phyloP scores from a whole-genome alignment of 176 grass and related monocot genomes.

The Elymus sibiricus region DNA sequence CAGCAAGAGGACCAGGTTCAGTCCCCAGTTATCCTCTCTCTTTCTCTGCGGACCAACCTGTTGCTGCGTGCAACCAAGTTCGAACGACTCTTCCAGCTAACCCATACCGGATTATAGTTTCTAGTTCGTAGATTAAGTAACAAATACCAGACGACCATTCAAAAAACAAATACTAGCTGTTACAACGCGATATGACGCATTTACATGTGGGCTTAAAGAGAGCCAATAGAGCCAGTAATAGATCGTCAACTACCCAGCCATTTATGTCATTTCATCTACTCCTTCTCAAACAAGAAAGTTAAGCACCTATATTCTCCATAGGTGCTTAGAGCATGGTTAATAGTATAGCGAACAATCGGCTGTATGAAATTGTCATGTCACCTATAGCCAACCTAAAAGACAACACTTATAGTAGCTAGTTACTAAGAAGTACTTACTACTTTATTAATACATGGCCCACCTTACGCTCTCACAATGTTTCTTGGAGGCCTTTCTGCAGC shows the following conservation, averaged over 20 bases:
- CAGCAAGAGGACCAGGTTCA: slow-evolving; percentile 32
- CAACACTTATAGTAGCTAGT: too few species aligned
- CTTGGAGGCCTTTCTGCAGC: too few species aligned
- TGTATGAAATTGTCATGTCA: too few species aligned
- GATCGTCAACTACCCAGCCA: not conserved
- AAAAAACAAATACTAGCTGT: not conserved
- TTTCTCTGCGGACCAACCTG: not conserved
- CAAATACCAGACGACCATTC: not conserved
- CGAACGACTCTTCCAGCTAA: not conserved
- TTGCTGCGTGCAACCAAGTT: not conserved
- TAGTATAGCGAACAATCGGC: too few species aligned
- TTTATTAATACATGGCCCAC: too few species aligned
- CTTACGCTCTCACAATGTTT: too few species aligned
- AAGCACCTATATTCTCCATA: not conserved
- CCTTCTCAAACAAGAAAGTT: not conserved
- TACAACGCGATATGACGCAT: not conserved
- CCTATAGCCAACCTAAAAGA: too few species aligned
- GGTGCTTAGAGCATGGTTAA: not conserved
- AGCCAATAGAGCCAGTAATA: not conserved
- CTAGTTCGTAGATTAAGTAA: not conserved
- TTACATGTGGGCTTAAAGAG: not conserved
- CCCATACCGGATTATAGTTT: not conserved
- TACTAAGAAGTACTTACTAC: too few species aligned
- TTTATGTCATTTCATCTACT: not conserved
- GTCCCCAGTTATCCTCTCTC: not conserved